Conservation (phyloP, 1,139 yeast genomes). For the Saccharomyces hybrid region DNA sequence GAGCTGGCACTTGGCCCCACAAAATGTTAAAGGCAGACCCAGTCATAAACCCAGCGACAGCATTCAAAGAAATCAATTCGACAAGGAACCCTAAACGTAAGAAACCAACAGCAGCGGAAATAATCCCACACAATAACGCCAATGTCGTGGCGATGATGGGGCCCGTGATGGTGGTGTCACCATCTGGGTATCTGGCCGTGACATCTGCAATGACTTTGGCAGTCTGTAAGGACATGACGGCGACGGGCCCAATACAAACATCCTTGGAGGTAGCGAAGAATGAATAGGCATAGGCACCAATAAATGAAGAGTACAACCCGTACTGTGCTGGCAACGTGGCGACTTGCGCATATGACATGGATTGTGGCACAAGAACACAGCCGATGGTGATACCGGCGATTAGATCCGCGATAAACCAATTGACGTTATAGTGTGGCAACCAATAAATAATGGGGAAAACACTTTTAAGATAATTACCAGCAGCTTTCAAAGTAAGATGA, state of each 20-base stretch:
- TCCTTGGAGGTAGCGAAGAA: slow-evolving; percentile 36
- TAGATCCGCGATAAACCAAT: slow-evolving; percentile 76
- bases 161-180: slow-evolving; percentile 34
- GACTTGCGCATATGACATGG: slow-evolving; percentile 88
- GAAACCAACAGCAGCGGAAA: slow-evolving; percentile 74
- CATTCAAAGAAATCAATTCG: slow-evolving; percentile 85
- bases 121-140: slow-evolving; percentile 76
- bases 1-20: slow-evolving; percentile 77
- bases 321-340: slow-evolving; percentile 78
- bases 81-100: slow-evolving; percentile 80
- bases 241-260: slow-evolving; percentile 94
- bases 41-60: slow-evolving; percentile 91
- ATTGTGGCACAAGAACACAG: slow-evolving; percentile 86
- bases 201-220: slow-evolving; percentile 55
- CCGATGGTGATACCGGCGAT: slow-evolving; percentile 94
- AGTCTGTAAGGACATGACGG: slow-evolving; percentile 88
- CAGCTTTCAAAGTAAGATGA: slow-evolving; percentile 12
- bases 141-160: slow-evolving; percentile 74
- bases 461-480: slow-evolving; percentile 44
- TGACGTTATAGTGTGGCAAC: slow-evolving; percentile 74
- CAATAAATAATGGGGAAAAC: slow-evolving; percentile 74
- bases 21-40: slow-evolving; percentile 85
- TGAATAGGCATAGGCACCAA: slow-evolving; percentile 83
- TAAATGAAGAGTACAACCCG: slow-evolving; percentile 86
- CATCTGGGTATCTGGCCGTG: slow-evolving; percentile 32